Percentiles rank a stretch among this genome's conserved stretches.
These are phyloP conservation scores for Polytrichum formosum DNA, from an alignment of 225 moss, liverwort and hornwort species.

Conservation along the genomic window DNA sequence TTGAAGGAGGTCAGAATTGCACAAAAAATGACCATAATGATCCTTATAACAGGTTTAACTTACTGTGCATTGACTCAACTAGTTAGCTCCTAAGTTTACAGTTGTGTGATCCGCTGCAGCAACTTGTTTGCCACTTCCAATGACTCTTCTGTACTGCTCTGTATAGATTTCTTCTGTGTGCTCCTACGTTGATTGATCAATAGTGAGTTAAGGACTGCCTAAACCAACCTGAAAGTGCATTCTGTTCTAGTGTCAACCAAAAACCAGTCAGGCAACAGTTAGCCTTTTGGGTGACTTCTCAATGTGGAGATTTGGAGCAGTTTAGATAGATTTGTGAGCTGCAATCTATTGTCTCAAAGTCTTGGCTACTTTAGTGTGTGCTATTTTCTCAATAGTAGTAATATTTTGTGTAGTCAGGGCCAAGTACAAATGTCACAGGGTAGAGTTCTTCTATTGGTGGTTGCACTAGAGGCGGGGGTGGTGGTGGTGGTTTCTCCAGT, in stretches of 20 bases:
- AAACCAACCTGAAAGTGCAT: background rate
- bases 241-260: background rate
- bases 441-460: slow-evolving; percentile 35
- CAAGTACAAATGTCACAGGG: slow-evolving; percentile 52
- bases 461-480: background rate
- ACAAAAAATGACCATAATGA: no score
- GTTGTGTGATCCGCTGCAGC: slow-evolving; percentile 17
- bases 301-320: background rate
- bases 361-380: background rate
- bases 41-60: no score
- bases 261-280: background rate
- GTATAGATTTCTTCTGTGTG: background rate
- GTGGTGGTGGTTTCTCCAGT: slow-evolving; percentile 22
- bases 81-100: no score
- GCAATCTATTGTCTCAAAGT: background rate
- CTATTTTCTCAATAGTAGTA: slow-evolving; percentile 33
- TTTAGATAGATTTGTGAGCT: no score
- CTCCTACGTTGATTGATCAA: background rate
- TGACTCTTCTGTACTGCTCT: slow-evolving; percentile 5
- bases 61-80: no score
- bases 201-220: background rate
- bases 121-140: slow-evolving; percentile 22
- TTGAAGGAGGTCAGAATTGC: no score
- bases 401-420: slow-evolving; percentile 47
- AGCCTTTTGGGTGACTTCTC: background rate